Evolutionary conservation across 345 rosid genomes (phyloP).

Genomic region (Toxicodendron radicans): DNA sequence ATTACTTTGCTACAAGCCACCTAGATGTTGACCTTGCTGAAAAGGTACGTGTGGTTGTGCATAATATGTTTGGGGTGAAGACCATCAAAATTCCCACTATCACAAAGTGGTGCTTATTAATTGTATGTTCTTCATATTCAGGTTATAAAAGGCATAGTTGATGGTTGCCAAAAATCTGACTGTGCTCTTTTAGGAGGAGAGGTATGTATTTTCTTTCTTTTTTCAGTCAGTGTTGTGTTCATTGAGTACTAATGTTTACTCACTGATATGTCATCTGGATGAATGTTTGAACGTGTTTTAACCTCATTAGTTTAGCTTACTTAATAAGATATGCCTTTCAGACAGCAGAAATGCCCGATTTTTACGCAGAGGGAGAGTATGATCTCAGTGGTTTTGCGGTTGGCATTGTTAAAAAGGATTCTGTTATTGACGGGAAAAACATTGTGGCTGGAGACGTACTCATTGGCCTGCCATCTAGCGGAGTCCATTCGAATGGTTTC

Average conservation of each 20-base stretch:
- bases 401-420: constrained; percentile 75
- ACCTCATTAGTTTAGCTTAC: background rate
- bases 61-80: background rate
- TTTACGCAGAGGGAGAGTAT: constrained; percentile 81
- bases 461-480: constrained; percentile 89
- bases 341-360: constrained; percentile 98
- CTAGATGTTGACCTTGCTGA: constrained; percentile 98
- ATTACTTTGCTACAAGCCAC: constrained; percentile 90
- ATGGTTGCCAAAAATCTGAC: constrained; percentile 83
- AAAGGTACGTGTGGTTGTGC: constrained; percentile 44
- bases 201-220: constrained; percentile 37
- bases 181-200: constrained; percentile 94
- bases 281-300: background rate
- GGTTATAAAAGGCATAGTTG: constrained; percentile 94
- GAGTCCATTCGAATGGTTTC: constrained; percentile 95
- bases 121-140: constrained; percentile 21
- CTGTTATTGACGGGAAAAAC: constrained; percentile 80
- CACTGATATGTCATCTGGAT: background rate
- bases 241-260: background rate
- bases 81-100: background rate
- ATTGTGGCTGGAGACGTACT: constrained; percentile 77
- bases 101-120: background rate
- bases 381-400: constrained; percentile 96
- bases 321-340: constrained; percentile 24
- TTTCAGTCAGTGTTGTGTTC: background rate